Base-by-base conservation (phyloP, 176 grass and related monocot species). In the Cenchrus americanus region DNA sequence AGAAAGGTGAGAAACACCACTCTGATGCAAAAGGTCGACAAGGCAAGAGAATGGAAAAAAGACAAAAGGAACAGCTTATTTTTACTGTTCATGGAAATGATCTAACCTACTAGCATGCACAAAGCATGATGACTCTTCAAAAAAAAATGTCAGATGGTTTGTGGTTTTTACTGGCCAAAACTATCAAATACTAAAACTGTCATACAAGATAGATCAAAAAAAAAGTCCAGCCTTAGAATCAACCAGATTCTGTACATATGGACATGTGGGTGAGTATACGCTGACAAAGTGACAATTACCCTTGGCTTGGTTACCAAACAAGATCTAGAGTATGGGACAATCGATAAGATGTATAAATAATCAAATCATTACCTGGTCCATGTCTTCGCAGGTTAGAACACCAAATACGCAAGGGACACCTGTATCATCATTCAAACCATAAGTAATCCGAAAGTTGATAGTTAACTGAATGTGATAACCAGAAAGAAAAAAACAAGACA, bases 371-470 rank as follows among this genome's bases (percentile, higher is more conserved):
- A 95, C 96, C 96, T 99, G 96, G 15, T 99, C 96, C 96, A 99
- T 99, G 78, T 99, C 93, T 91, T 99, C 96, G 69, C 96, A 99
- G 10, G 96, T 99, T 69, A 99, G 75, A 80, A 99, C 93, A 90
- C 91, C 96, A 84, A 99, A 99, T 85, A 99, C 65, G 27, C 96
- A 99, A 71, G 96, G 96, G 49, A 92, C 69, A 49, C 86, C 93
- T 96, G 87, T 49, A 83, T 71, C 52, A 89, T 18, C 40, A 92
- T 73, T 9, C 11, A 83, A 50, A 26, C 10, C 26, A 24, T 43
- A 71, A 88, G 44, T 19, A 78, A 58, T 80, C 17, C 76, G 24
- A 81, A 5, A 70, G 24, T 43, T 80, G 47, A 83, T 60, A 46
- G 43, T 83, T 84, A 23, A 77, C 13, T 37, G 55, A 37, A 71